A percentile compares a stretch with the other conserved stretches of the same genome.
phyloP scores from a whole-genome alignment of 805 yeast species.

The Tetrapisispora phaffii region DNA sequence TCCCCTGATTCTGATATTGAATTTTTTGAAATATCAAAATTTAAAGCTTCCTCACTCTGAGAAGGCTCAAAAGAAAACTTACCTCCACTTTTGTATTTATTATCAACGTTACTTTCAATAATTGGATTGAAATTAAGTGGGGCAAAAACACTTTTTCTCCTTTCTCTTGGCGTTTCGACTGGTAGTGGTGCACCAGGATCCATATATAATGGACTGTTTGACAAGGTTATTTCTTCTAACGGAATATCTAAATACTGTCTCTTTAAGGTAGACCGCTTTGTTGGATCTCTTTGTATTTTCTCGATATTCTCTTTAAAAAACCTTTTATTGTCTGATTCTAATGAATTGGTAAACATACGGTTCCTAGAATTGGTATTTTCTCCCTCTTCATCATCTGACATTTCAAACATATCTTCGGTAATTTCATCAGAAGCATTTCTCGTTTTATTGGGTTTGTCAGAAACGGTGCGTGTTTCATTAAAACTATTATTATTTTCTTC shows the following conservation, averaged over 20 bases:
- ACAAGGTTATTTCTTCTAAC: constrained; percentile 46
- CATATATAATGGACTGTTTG: constrained; percentile 45
- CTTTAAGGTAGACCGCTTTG: constrained; percentile 6
- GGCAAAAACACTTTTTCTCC: constrained; percentile 59
- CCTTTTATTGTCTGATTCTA: neutral
- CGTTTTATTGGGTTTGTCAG: constrained; percentile 4
- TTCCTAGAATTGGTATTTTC: constrained; percentile 1
- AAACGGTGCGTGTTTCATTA: constrained; percentile 17
- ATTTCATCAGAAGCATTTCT: constrained; percentile 19
- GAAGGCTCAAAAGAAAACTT: constrained; percentile 47
- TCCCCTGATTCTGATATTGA: constrained; percentile 27
- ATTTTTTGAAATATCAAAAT: constrained; percentile 25
- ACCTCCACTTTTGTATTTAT: constrained; percentile 84
- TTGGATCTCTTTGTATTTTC: neutral
- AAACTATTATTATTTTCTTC: constrained; percentile 32
- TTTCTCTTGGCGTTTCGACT: constrained; percentile 37
- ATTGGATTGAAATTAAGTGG: constrained; percentile 76
- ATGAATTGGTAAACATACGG: neutral
- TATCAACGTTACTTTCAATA: constrained; percentile 65
- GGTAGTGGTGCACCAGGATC: constrained; percentile 87
- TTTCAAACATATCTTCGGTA: constrained; percentile 25
- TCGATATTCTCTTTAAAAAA: neutral
- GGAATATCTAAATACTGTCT: constrained; percentile 42
- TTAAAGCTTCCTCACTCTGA: constrained; percentile 25
- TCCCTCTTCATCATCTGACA: constrained; percentile 24